Conservation (phyloP, 148 eudicot genomes). For the Vaccinium myrtillus region DNA sequence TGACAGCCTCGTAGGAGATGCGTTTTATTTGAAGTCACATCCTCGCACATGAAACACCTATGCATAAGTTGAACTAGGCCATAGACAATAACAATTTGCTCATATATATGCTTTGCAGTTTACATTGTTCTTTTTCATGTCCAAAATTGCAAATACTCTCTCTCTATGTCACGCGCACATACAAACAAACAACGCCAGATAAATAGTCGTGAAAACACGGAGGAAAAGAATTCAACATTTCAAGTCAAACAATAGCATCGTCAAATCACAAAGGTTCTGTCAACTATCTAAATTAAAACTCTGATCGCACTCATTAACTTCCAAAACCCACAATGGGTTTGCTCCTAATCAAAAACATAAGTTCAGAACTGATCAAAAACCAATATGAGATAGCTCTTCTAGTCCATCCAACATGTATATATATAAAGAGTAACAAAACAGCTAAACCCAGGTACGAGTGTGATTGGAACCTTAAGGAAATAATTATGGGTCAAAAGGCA, state of each 20-base stretch:
- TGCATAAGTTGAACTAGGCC: neutral
- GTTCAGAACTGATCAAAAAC: neutral
- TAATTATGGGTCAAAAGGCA: no score
- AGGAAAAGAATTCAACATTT: neutral
- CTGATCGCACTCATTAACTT: neutral
- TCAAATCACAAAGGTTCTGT: neutral
- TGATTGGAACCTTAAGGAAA: no score
- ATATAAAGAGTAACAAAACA: no score
- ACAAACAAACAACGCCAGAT: neutral
- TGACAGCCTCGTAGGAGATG: neutral
- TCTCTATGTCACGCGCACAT: neutral
- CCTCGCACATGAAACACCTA: neutral
- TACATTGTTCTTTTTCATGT: neutral
- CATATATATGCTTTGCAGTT: neutral
- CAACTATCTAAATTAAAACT: neutral
- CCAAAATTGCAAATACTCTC: neutral
- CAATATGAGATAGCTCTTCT: neutral
- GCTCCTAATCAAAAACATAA: neutral
- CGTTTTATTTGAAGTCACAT: neutral
- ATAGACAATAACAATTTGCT: slow-evolving; percentile 2
- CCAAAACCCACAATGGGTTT: neutral
- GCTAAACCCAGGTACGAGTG: no score
- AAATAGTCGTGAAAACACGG: neutral
- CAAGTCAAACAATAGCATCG: neutral
- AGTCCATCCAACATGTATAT: neutral